Conservation (phyloP, 2,329 filamentous ascomycete genomes). For the Trichoderma atrobrunneum region DNA sequence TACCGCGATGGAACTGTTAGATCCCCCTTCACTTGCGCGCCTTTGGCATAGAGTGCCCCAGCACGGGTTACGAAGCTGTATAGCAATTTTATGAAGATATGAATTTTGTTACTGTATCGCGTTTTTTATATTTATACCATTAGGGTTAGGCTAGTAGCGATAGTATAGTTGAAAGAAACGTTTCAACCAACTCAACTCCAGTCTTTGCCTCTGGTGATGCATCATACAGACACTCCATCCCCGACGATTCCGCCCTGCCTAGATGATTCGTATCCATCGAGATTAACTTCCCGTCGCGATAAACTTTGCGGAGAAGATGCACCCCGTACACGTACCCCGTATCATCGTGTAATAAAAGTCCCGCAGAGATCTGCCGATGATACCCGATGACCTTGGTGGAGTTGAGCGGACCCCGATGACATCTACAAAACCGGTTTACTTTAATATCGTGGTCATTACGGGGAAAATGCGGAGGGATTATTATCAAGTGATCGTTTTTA, state of each 20-base stretch:
- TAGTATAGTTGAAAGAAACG: background rate
- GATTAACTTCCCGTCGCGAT: background rate
- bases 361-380: background rate
- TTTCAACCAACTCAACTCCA: background rate
- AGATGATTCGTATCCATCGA: background rate
- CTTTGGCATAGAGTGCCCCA: constrained; percentile 8
- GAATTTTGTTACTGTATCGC: background rate
- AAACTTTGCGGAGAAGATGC: background rate
- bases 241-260: background rate
- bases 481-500: background rate
- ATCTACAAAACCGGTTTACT: background rate
- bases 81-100: constrained; percentile 7
- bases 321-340: background rate
- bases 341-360: background rate
- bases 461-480: background rate
- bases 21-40: constrained; percentile 20
- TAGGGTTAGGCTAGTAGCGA: background rate
- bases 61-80: background rate
- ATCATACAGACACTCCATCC: background rate
- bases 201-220: background rate
- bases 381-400: background rate
- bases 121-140: background rate
- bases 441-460: background rate
- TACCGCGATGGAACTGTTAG: constrained; percentile 14
- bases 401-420: background rate